These are phyloP conservation scores for Mortierella polycephala DNA, from an alignment of 371 early-diverging fungal genomes.

Conservation along the genomic window DNA sequence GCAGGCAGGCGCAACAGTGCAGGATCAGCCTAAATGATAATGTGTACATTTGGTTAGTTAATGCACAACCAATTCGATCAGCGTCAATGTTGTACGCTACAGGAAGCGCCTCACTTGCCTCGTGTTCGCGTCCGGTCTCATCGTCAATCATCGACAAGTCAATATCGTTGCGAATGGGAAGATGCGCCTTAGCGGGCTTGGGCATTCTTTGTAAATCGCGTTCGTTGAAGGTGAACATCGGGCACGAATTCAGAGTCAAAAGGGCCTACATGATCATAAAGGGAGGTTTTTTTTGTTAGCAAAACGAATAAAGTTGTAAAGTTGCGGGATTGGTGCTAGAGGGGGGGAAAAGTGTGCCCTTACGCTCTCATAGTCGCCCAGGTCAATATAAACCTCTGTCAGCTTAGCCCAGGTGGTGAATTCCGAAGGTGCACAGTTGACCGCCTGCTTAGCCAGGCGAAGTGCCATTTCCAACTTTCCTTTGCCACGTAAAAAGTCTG, in stretches of 20 bases:
- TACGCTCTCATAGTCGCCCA: slow-evolving; percentile 86
- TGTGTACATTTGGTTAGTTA: background rate
- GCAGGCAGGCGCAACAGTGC: slow-evolving; percentile 85
- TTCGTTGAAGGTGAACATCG: slow-evolving; percentile 95
- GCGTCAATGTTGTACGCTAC: too few species aligned
- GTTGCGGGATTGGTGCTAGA: background rate
- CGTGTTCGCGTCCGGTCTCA: slow-evolving; percentile 77
- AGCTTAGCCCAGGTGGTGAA: slow-evolving; percentile 95
- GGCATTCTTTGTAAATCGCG: slow-evolving; percentile 93
- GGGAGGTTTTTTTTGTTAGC: background rate
- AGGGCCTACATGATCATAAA: slow-evolving; percentile 70
- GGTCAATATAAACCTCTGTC: slow-evolving; percentile 89
- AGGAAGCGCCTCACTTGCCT: slow-evolving; percentile 55
- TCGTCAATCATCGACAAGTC: slow-evolving; percentile 73
- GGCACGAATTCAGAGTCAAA: slow-evolving; percentile 94
- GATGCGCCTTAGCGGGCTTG: slow-evolving; percentile 81
- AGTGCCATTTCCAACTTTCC: slow-evolving; percentile 81
- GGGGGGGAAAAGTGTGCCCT: slow-evolving; percentile 3
- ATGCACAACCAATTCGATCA: background rate
- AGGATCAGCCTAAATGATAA: slow-evolving; percentile 61
- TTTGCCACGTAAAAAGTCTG: slow-evolving; percentile 75
- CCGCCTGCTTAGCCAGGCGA: slow-evolving; percentile 89
- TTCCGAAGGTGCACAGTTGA: slow-evolving; percentile 94
- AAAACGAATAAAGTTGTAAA: background rate
- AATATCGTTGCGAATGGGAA: slow-evolving; percentile 81